Evolutionary conservation across 495 filamentous ascomycete species (phyloP).

Genomic region (Sphaerosporella brunnea): DNA sequence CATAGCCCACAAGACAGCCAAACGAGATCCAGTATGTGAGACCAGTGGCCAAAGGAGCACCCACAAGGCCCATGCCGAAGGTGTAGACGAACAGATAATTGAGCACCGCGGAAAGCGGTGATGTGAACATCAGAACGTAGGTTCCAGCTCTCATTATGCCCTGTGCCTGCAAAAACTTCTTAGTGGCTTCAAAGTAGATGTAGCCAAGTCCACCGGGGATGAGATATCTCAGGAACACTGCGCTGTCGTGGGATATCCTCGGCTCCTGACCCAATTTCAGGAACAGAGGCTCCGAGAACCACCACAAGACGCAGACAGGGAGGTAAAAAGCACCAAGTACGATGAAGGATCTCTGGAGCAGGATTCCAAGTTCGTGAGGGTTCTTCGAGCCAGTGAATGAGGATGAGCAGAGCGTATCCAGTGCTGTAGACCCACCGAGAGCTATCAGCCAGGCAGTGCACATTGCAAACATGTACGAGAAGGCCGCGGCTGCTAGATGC

Average conservation of each 20-base stretch:
- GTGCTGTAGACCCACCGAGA: constrained; percentile 76
- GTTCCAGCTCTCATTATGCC: constrained; percentile 79
- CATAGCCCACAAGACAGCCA: constrained; percentile 55
- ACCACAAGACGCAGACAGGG: constrained; percentile 59
- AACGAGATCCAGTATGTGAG: constrained; percentile 83
- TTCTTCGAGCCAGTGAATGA: constrained; percentile 74
- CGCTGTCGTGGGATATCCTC: constrained; percentile 55
- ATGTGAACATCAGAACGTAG: constrained; percentile 70
- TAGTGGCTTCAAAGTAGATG: constrained; percentile 79
- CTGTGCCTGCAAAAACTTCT: constrained; percentile 86
- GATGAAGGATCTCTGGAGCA: constrained; percentile 65
- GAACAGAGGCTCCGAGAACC: constrained; percentile 60
- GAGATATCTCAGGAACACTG: constrained; percentile 56
- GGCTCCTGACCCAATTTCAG: constrained; percentile 60
- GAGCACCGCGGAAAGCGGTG: constrained; percentile 55
- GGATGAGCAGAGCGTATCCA: constrained; percentile 74
- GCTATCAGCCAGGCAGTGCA: constrained; percentile 80
- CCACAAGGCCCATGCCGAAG: constrained; percentile 51
- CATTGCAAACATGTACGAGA: constrained; percentile 90
- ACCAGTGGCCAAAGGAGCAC: constrained; percentile 67
- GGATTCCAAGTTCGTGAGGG: constrained; percentile 55
- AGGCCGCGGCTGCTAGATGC: constrained; percentile 66
- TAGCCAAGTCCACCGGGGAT: constrained; percentile 80
- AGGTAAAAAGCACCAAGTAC: constrained; percentile 59
- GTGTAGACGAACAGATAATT: constrained; percentile 70